Percentiles rank a stretch among this genome's conserved stretches.
Conservation (phyloP, 148 eudicot genomes). For the Nepenthes gracilis region DNA sequence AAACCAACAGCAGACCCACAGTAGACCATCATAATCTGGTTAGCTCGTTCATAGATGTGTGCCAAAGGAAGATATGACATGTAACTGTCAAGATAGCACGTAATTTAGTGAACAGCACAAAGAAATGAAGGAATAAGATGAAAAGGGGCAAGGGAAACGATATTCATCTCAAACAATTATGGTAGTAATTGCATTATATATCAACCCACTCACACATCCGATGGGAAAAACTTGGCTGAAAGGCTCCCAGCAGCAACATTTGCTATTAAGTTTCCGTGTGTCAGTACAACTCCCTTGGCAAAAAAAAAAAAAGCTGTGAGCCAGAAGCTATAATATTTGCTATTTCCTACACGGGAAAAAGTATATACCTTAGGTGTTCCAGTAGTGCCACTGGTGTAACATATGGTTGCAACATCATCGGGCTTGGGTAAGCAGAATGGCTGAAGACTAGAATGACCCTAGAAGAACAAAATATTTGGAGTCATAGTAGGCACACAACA, state of each 20-base stretch:
- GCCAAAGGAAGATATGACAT: slow-evolving; percentile 97
- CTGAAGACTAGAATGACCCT: slow-evolving; percentile 57
- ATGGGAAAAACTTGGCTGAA: slow-evolving; percentile 31
- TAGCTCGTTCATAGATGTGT: slow-evolving; percentile 90
- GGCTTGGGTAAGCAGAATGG: slow-evolving; percentile 73
- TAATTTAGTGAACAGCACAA: neutral
- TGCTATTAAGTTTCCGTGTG: slow-evolving; percentile 79
- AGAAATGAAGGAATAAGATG: neutral
- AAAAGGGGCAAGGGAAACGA: neutral
- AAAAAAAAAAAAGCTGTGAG: slow-evolving; percentile 4
- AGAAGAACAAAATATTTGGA: slow-evolving; percentile 6
- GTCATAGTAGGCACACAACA: too few species aligned
- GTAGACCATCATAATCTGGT: slow-evolving; percentile 50
- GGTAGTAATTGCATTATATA: neutral
- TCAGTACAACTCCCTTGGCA: slow-evolving; percentile 69
- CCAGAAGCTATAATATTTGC: neutral
- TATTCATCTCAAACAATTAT: neutral
- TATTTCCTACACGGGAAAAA: neutral
- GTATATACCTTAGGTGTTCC: slow-evolving; percentile 86
- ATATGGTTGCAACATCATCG: slow-evolving; percentile 76
- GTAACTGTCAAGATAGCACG: slow-evolving; percentile 33
- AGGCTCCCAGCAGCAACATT: slow-evolving; percentile 57
- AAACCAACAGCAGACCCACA: slow-evolving; percentile 85
- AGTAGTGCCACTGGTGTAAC: slow-evolving; percentile 97
- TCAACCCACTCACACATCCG: slow-evolving; percentile 58